These are phyloP conservation scores for Eurotiales sp. DNA, from an alignment of 2,329 filamentous ascomycete genomes.

Conservation along the genomic window DNA sequence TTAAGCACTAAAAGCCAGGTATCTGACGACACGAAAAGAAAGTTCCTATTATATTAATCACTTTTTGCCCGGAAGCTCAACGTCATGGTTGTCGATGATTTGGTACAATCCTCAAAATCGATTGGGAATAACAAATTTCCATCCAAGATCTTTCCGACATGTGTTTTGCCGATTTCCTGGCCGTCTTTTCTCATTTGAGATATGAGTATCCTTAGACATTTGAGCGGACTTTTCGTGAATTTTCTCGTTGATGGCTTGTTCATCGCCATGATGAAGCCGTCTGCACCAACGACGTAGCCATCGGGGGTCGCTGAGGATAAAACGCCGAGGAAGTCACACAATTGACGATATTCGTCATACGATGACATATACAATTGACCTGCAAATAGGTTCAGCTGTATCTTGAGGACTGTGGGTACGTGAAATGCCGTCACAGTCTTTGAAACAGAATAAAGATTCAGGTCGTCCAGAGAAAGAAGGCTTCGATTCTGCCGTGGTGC, in stretches of 20 bases:
- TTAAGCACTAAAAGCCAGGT: too few relatives aligned
- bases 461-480: constrained; percentile 38
- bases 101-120: not conserved
- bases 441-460: constrained; percentile 39
- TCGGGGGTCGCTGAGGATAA: constrained; percentile 33
- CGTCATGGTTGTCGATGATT: not conserved
- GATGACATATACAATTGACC: constrained; percentile 62
- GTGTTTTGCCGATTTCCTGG: constrained; percentile 41
- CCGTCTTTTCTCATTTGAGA: constrained; percentile 33
- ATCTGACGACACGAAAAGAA: too few relatives aligned
- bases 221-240: constrained; percentile 40
- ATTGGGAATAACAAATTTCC: constrained; percentile 28
- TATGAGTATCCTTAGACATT: constrained; percentile 38
- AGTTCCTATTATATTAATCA: too few relatives aligned
- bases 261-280: constrained; percentile 20
- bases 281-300: constrained; percentile 26
- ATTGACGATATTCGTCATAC: constrained; percentile 49
- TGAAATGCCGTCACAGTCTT: constrained; percentile 19
- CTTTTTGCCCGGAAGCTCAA: not conserved
- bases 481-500: constrained; percentile 36
- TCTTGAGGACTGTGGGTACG: not conserved
- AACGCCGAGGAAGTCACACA: constrained; percentile 23
- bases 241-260: constrained; percentile 19
- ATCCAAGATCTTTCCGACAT: constrained; percentile 43
- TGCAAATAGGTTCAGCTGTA: constrained; percentile 61